Evolutionary conservation across 345 rosid species (phyloP).

Genomic region (Camelina neglecta): DNA sequence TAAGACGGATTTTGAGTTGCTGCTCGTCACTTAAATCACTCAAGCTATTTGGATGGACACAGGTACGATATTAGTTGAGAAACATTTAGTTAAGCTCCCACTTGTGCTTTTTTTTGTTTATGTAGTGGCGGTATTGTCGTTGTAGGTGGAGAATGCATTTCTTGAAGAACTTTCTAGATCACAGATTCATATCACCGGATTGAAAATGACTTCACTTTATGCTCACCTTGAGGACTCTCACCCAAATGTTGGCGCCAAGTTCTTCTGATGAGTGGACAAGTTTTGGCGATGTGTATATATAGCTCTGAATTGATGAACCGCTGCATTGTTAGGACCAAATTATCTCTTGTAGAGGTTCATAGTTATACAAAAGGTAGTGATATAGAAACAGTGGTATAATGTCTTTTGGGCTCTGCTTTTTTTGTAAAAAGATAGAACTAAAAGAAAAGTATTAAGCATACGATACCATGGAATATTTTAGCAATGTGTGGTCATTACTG

Average conservation of each 20-base stretch:
- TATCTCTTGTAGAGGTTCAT: not conserved
- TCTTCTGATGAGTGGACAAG: constrained; percentile 31
- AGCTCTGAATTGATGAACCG: constrained; percentile 17
- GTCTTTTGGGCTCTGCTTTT: constrained; percentile 18
- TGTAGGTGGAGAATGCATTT: constrained; percentile 31
- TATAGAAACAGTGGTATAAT: constrained; percentile 3
- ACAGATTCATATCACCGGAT: constrained; percentile 46
- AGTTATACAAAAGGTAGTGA: not conserved
- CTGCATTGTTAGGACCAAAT: constrained; percentile 4
- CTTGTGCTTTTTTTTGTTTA: not conserved
- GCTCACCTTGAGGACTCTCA: constrained; percentile 34
- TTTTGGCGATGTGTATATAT: not conserved
- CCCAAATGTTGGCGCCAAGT: constrained; percentile 34
- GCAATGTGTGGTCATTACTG: constrained; percentile 15
- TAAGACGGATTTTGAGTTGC: constrained; percentile 55
- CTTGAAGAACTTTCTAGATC: constrained; percentile 44
- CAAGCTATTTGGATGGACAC: constrained; percentile 68
- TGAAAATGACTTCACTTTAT: constrained; percentile 34
- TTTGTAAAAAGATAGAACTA: constrained; percentile 11
- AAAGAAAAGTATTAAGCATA: constrained; percentile 20
- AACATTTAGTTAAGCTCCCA: constrained; percentile 1
- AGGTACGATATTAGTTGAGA: constrained; percentile 45
- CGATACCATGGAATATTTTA: constrained; percentile 35
- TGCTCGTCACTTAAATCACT: constrained; percentile 57
- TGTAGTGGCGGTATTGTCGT: constrained; percentile 1